Evolutionary conservation across 1,139 yeast genomes (phyloP), one percentile per base, ranked within the genome.

Genomic region (Waltiozyma sp.): DNA sequence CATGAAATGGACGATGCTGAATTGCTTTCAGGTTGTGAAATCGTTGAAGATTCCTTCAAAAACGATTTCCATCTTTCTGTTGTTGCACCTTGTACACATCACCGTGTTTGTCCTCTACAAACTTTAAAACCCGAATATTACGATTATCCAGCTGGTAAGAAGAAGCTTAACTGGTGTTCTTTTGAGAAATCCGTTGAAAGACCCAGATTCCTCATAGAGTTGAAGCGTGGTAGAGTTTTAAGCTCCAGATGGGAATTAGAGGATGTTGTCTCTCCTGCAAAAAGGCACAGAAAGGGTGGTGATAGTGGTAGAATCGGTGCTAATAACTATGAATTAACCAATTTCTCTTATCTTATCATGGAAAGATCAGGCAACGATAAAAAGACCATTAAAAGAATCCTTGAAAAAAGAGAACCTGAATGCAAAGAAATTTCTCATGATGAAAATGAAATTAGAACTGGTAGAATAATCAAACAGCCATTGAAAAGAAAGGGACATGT

Each of bases 41-140:
- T 57, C 14, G 55, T 52, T 19, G 49, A 52, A 9, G 47, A 43
- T 2, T 47, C 52, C 45, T 40, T 19, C 54, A 60, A 49, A 53
- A 62, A 53, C 4, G 72, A 71, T 50, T 80, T 72, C 54, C 79
- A 80, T 50, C 53, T 83, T 38, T 72, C 71, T 43, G 71, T 89
- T 11, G 56, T 91, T 28, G 96, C 96, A 0, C 98, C 98, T 4
- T 91, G 97, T 58, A 65, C 94, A 0, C 97, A 91, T 59, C 96
- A 88, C 55, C 75, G 80, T 26, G 74, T 69, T 52, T 89, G 97
- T 56, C 97, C 98, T 0, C 65, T 91, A 43, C 96, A 88, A 59
- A 70, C 78, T 28, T 80, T 81, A 14, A 83, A 81, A 47, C 87
- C 89, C 7, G 77, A 77, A 38, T 78, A 71, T 51, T 82, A 81